phyloP scores from a whole-genome alignment of 2,329 filamentous ascomycete genomes.

The Sporothrix brunneoviolacea region DNA sequence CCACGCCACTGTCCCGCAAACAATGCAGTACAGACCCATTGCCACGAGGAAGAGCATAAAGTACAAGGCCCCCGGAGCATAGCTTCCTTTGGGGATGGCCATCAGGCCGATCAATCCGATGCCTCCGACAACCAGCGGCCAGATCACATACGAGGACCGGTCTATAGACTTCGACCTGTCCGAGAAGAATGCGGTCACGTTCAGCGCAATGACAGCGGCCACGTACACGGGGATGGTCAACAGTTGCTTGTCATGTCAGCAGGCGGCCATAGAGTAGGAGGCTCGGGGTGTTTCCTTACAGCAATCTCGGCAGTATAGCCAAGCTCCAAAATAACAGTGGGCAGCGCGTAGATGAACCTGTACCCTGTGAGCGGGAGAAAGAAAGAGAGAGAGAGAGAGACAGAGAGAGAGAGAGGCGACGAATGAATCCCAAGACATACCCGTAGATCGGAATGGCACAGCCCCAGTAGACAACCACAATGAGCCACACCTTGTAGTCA shows the following conservation, averaged over 20 bases:
- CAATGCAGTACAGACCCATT: constrained; percentile 41
- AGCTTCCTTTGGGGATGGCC: constrained; percentile 15
- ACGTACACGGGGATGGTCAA: constrained; percentile 11
- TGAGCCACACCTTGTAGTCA: constrained; percentile 66
- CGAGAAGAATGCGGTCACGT: too few species aligned
- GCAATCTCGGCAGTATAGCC: constrained; percentile 10
- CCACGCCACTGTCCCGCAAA: constrained; percentile 44
- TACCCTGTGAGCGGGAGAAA: background rate
- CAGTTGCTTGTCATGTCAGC: too few species aligned
- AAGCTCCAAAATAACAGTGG: constrained; percentile 12
- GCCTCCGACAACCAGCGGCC: constrained; percentile 6
- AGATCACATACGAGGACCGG: background rate
- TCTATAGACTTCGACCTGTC: too few species aligned
- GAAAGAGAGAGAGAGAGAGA: background rate
- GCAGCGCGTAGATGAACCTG: constrained; percentile 6
- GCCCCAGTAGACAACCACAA: constrained; percentile 33
- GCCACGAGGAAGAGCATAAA: constrained; percentile 33
- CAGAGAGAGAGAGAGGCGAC: background rate
- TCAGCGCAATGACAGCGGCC: constrained; percentile 23
- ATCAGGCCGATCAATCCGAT: constrained; percentile 9
- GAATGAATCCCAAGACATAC: background rate
- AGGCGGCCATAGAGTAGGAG: too few species aligned
- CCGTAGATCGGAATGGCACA: too few species aligned
- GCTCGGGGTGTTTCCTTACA: too few species aligned
- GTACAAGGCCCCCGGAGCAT: constrained; percentile 28